Evolutionary conservation across 768 basidiomycete genomes (phyloP), one percentile per base, ranked within the genome.

Genomic region (Suillus subaureus): DNA sequence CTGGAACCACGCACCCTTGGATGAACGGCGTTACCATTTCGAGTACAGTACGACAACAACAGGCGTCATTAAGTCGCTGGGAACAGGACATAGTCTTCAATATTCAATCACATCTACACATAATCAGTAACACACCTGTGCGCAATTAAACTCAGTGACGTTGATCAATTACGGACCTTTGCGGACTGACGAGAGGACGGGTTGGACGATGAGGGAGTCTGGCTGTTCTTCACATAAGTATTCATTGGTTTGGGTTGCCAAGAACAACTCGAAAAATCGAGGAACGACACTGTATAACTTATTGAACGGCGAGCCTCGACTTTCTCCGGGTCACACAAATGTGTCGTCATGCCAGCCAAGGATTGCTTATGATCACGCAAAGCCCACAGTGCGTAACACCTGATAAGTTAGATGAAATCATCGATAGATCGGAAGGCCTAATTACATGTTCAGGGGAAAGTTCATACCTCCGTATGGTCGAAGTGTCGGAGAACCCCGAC

Each of bases 361-460:
- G 55, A 37, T 40, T 26, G 23, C 39, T 58, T 16, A 26, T 58
- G 26, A 58, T 40, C 56, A 57, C 56, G 37, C 35, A 39, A 57
- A 37, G 39, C 9, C 23, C 57, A 58, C 18, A 28, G 26, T 6
- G 28, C 11, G 12, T 31, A 42, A 60, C 18, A 28, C 28, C 26
- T 21, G 37, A 39, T 39, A 16, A 18, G 16, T 26, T 18, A 26
- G 15, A 37, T 57, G 13, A 37, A 26, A 39, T 40, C 23, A 55
- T 35, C 33, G 33, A 55, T 42, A 21, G 40, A 42, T 42, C 12
- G 26, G 4, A 7, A 43, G 26, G 28, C 26, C 28, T 40, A 23
- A 60, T 31, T 40, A 28, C 6, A 28, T 26, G 28, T 42, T n/a
- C 58, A 60, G 40, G 26, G 12, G 18, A 42, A 60, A 60, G 18